phyloP scores from a whole-genome alignment of 2,329 filamentous ascomycete genomes.

The Metarhizium anisopliae region DNA sequence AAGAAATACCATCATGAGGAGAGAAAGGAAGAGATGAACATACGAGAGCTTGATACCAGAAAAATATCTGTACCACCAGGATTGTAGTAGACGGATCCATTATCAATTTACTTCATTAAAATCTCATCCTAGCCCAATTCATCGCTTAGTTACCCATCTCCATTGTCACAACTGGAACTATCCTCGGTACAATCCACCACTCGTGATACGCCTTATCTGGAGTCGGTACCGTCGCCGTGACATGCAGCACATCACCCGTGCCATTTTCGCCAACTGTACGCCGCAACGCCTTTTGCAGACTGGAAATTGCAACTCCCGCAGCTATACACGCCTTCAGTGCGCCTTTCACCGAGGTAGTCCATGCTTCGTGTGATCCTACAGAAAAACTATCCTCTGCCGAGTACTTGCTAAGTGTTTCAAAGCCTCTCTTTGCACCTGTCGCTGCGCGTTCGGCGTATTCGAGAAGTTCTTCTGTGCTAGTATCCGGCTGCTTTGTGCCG shows the following conservation, averaged over 20 bases:
- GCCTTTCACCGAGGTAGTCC: constrained; percentile 50
- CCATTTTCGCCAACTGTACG: constrained; percentile 12
- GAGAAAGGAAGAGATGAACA: not conserved
- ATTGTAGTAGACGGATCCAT: constrained; percentile 4
- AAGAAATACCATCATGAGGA: too few relatives aligned
- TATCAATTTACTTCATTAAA: not conserved
- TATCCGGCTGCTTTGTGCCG: constrained; percentile 31
- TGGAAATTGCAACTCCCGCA: constrained; percentile 54
- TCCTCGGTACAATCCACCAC: constrained; percentile 55
- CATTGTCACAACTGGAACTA: constrained; percentile 16
- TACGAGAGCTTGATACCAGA: constrained; percentile 1
- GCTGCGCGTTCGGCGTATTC: constrained; percentile 36
- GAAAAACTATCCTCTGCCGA: constrained; percentile 44
- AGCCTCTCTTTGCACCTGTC: constrained; percentile 41
- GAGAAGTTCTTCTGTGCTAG: constrained; percentile 30
- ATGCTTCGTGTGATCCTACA: constrained; percentile 49
- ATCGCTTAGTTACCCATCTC: not conserved
- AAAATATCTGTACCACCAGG: not conserved
- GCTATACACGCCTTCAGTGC: constrained; percentile 63
- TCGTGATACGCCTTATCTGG: constrained; percentile 49
- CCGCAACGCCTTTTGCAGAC: constrained; percentile 47
- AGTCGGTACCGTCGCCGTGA: constrained; percentile 43
- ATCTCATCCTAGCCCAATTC: not conserved
- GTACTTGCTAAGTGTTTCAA: constrained; percentile 47
- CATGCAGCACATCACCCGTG: constrained; percentile 20